phyloP scores from a whole-genome alignment of 75 land plant species.

The Chamaecyparis obtusa region DNA sequence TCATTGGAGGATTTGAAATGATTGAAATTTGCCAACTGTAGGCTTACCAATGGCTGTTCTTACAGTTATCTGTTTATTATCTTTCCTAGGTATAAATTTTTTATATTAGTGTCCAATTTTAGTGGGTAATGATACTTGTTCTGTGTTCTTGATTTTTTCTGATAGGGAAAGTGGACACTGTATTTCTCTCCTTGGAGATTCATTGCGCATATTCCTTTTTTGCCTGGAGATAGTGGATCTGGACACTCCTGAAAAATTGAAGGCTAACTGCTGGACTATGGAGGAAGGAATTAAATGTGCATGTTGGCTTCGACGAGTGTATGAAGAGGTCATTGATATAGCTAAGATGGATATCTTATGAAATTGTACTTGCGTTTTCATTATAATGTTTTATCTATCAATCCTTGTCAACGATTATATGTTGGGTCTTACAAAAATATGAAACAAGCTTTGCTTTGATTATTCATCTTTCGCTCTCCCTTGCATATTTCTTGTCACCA shows the following conservation, averaged over 20 bases:
- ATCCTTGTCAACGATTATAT: not conserved
- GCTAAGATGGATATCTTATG: not conserved
- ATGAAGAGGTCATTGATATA: conserved; percentile 73
- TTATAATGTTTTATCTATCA: not conserved
- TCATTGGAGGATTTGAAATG: not conserved
- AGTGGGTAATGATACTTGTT: not conserved
- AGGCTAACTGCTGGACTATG: conserved; percentile 37
- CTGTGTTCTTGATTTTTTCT: conserved; percentile 8
- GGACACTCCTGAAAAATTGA: conserved; percentile 18
- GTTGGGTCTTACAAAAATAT: not conserved
- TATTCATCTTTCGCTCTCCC: not conserved
- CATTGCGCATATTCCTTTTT: conserved; percentile 55
- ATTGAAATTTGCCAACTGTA: not conserved
- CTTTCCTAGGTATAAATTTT: not conserved
- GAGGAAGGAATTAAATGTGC: conserved; percentile 69
- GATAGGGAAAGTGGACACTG: conserved; percentile 60
- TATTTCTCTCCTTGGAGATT: conserved; percentile 73
- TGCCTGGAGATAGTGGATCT: conserved; percentile 53
- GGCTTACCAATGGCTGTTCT: not conserved
- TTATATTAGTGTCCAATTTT: not conserved
- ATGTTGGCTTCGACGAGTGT: conserved; percentile 72
- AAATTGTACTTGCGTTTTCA: not conserved
- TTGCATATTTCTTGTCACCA: no score
- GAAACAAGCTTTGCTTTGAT: not conserved
- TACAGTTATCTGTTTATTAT: not conserved